Evolutionary conservation across 768 basidiomycete species (phyloP), one percentile per base, ranked within the genome.

Genomic region (Nidularia pulvinata): DNA sequence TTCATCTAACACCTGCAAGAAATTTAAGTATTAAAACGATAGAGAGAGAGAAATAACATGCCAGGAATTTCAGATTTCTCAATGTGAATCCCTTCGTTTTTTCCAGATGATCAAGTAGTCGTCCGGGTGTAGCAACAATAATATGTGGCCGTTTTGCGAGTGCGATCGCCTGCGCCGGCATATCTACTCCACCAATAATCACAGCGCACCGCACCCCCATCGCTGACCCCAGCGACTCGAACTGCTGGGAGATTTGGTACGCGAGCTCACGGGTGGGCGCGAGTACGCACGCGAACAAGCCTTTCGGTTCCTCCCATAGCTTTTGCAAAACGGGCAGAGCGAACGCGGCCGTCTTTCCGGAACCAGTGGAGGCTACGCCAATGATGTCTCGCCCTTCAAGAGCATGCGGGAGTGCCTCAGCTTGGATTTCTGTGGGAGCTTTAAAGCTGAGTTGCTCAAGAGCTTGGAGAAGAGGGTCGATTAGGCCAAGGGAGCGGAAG

Each of bases 251-350:
- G 65, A 99, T 99, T 72, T 99, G 97, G 71, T 90, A 95, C 33
- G 97, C 97, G 60, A 99, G 78, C 73, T 99, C 97, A 63, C 96
- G 87, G n/a, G 97, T 99, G 10, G 97, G 97, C 13, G 96, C 95
- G 37, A 99, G 79, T 13, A 98, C 86, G 63, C 93, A 90, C 11
- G 94, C 94, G 66, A 95, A 99, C 39, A 96, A 81, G 19, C 93
- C 91, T 63, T 89, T 89, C 46, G 97, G 97, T 33, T 95, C 91
- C 48, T 95, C 91, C 95, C 95, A 98, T 69, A 98, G 72, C 60
- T 93, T 93, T 70, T 99, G 97, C 35, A 99, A 74, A 54, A 99
- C 96, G 2, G 97, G 97, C 5, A 98, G 74, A 25, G 93, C 94
- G 70, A 98, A 98, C 19, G 97, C 95, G 13, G 95, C 96, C 0